Evolutionary conservation across 805 yeast species (phyloP).

Genomic region (Wickerhamia fluorescens): DNA sequence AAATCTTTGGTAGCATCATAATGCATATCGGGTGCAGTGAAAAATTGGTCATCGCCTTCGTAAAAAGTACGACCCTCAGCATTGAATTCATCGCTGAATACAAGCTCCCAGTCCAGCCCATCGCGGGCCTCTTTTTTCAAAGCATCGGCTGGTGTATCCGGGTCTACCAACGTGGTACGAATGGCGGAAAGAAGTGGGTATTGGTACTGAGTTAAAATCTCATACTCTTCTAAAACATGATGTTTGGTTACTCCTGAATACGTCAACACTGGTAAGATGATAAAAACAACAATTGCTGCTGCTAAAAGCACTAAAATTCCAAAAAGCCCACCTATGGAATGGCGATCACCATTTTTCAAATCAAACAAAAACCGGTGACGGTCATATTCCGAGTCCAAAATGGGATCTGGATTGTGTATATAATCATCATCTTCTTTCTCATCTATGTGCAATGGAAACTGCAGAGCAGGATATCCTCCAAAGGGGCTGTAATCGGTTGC

Average conservation of each 20-base stretch:
- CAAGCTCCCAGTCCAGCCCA: slow-evolving; percentile 69
- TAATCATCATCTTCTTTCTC: slow-evolving; percentile 24
- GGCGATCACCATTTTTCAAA: slow-evolving; percentile 17
- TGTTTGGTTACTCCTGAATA: slow-evolving; percentile 16
- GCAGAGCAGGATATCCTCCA: slow-evolving; percentile 23
- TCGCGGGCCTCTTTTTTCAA: slow-evolving; percentile 43
- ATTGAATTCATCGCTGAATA: slow-evolving; percentile 87
- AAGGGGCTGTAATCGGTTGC: slow-evolving; percentile 20
- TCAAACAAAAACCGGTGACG: slow-evolving; percentile 19
- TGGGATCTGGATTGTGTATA: slow-evolving; percentile 24
- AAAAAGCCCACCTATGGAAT: slow-evolving; percentile 15
- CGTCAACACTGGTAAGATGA: slow-evolving; percentile 19
- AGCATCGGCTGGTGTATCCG: slow-evolving; percentile 59
- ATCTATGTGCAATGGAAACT: slow-evolving; percentile 22
- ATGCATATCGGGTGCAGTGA: slow-evolving; percentile 77
- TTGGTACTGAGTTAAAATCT: slow-evolving; percentile 45
- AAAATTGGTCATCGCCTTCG: slow-evolving; percentile 86
- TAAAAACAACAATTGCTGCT: slow-evolving; percentile 12
- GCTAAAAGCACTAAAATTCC: slow-evolving; percentile 14
- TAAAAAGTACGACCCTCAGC: slow-evolving; percentile 86
- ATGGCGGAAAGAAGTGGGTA: slow-evolving; percentile 56
- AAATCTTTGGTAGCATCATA: slow-evolving; percentile 85
- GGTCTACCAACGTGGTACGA: slow-evolving; percentile 57
- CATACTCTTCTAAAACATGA: slow-evolving; percentile 26
- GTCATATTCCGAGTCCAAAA: slow-evolving; percentile 23